Evolutionary conservation across 768 basidiomycete species (phyloP), one percentile per base, ranked within the genome.

Genomic region (Termitomyces sp.): DNA sequence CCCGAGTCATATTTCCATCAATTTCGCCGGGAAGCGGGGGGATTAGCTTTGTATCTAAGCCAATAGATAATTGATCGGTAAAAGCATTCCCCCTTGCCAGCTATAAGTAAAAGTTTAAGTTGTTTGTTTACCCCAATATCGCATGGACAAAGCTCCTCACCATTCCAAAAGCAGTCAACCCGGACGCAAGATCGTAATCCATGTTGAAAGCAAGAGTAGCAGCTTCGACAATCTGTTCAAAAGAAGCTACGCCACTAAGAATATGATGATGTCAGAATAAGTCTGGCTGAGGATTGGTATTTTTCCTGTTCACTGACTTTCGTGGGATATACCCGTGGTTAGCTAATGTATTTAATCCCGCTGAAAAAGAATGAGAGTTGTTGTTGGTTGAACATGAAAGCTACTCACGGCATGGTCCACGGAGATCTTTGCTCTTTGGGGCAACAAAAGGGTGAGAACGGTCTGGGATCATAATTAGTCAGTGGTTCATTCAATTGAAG

Each of bases 271-370:
- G 18, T 53, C 18, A 54, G 36, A 12, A 36, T 12, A 36, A 44
- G 24, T 6, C 16, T n/a, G 1, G 39, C 39, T 9, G 27, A 3
- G 22, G 12, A 18, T 5, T 36, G 18, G 9, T n/a, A 12, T 2
- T 3, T 24, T n/a, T 31, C 13, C 27, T 10, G 10, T 52, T 27
- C 26, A 50, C 58, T 54, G 34, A 62, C 61, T 62, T 62, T 44
- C 58, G 58, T 12, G 61, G 58, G 36, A 62, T 31, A 48, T 59
- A 62, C 9, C 61, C 61, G 53, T 62, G 61, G 46, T 62, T 62
- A 12, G 61, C 61, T 41, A 62, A 41, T 12, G 61, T 62, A 31
- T 62, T 62, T 37, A 62, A 51, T 55, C 61, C 61, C 34, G 61
- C 61, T 62, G 31, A 6, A 26, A 20, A 14, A 31, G 29, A 46